These are phyloP conservation scores for Pseudozyma tsukubaensis DNA, from an alignment of 1,284 basidiomycete species.

Conservation along the genomic window DNA sequence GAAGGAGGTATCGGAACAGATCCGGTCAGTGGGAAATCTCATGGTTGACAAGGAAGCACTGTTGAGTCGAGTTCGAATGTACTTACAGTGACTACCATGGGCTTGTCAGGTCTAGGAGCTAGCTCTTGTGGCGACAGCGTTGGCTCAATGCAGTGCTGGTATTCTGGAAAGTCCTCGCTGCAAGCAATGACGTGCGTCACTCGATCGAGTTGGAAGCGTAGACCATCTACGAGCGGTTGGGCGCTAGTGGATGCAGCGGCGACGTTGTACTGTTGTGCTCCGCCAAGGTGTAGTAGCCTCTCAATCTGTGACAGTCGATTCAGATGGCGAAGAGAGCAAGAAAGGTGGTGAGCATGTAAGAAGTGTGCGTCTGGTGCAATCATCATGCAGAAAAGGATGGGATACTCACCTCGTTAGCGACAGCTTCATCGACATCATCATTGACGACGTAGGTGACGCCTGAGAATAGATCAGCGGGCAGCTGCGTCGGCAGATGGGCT, in stretches of 20 bases:
- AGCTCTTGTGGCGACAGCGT: conserved; percentile 15
- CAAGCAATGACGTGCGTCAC: conserved; percentile 72
- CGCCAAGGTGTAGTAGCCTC: conserved; percentile 11
- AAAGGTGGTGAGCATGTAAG: too few relatives aligned
- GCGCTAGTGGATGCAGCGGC: conserved; percentile 12
- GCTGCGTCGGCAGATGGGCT: neutral
- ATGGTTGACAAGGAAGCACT: neutral
- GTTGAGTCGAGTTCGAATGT: neutral
- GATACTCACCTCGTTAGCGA: conserved; percentile 24
- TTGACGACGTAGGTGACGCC: conserved; percentile 44
- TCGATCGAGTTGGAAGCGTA: conserved; percentile 46
- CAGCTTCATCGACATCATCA: conserved; percentile 35
- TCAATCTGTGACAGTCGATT: conserved; percentile 13
- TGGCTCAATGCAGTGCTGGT: conserved; percentile 42
- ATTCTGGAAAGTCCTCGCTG: conserved; percentile 74
- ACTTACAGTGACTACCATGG: conserved; percentile 45
- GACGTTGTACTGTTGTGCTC: conserved; percentile 8
- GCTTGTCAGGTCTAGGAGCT: conserved; percentile 5
- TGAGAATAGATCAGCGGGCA: conserved; percentile 28
- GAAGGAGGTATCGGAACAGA: neutral
- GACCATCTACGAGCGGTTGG: neutral
- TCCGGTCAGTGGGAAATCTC: conserved; percentile 17
- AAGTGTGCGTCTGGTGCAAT: neutral
- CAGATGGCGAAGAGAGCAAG: neutral
- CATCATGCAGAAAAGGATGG: neutral